Percentiles rank a stretch among this genome's conserved stretches.
Evolutionary conservation across 345 rosid species (phyloP).

Genomic region (Laguncularia racemosa): DNA sequence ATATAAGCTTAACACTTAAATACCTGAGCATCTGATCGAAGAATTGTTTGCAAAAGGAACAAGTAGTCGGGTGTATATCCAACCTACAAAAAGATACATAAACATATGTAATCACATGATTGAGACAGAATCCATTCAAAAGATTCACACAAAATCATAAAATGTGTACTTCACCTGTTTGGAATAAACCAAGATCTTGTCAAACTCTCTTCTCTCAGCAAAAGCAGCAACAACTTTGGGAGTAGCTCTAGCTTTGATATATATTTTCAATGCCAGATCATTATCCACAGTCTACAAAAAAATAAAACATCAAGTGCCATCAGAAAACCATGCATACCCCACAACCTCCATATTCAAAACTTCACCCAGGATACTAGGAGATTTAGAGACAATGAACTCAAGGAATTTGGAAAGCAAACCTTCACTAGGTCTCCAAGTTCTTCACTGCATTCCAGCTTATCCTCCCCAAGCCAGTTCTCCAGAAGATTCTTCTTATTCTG

Average conservation of each 20-base stretch:
- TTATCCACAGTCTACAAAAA: constrained; percentile 87
- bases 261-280: constrained; percentile 93
- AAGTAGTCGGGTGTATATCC: constrained; percentile 95
- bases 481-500: constrained; percentile 95
- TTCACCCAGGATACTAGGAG: background rate
- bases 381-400: background rate
- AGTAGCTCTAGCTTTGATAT: constrained; percentile 91
- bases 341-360: too few species aligned
- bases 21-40: constrained; percentile 97
- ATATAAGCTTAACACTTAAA: background rate
- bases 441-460: constrained; percentile 96
- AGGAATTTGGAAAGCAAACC: constrained; percentile 36
- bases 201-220: constrained; percentile 97
- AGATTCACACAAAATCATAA: too few species aligned
- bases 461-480: constrained; percentile 98
- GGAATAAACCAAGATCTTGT: constrained; percentile 85
- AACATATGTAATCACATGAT: background rate
- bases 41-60: constrained; percentile 98
- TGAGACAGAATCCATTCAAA: background rate
- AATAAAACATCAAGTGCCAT: background rate
- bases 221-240: constrained; percentile 99
- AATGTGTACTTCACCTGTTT: constrained; percentile 59
- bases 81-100: constrained; percentile 42
- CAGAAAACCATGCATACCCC: background rate
- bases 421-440: constrained; percentile 99